These are phyloP conservation scores for Candida andamanensis DNA, from an alignment of 805 yeast species.

Conservation along the genomic window DNA sequence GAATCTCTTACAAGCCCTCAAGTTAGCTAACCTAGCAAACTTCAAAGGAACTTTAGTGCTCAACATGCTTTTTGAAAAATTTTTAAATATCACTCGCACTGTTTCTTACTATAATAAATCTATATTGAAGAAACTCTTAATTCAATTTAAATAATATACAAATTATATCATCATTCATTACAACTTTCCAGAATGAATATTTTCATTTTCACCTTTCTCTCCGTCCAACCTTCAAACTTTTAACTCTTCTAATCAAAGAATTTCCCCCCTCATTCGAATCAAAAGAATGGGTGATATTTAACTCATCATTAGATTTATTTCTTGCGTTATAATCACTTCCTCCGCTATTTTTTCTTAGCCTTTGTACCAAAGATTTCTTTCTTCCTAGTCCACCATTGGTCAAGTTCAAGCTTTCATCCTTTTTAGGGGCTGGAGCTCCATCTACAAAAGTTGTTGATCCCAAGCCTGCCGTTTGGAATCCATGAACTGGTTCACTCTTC, in stretches of 20 bases:
- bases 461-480: slow-evolving; percentile 78
- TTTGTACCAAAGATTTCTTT: slow-evolving; percentile 77
- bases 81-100: no score
- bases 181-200: background rate
- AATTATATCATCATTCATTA: slow-evolving; percentile 6
- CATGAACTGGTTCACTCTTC: slow-evolving; percentile 74
- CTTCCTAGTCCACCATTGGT: slow-evolving; percentile 53
- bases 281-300: slow-evolving; percentile 9
- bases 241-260: slow-evolving; percentile 77
- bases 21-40: background rate
- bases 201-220: slow-evolving; percentile 16
- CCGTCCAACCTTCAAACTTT: slow-evolving; percentile 78
- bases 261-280: slow-evolving; percentile 30
- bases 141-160: slow-evolving; percentile 5
- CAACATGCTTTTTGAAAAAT: no score
- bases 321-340: slow-evolving; percentile 28
- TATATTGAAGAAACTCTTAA: no score
- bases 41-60: no score
- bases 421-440: slow-evolving; percentile 87
- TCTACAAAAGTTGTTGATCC: slow-evolving; percentile 91
- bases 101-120: no score
- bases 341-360: slow-evolving; percentile 43
- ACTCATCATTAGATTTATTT: slow-evolving; percentile 20
- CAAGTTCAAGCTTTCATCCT: slow-evolving; percentile 22
- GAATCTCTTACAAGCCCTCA: background rate